A percentile compares a stretch with the other conserved stretches of the same genome.
Conservation (phyloP, 106 monocot genomes). For the Dendrobium officinale region DNA sequence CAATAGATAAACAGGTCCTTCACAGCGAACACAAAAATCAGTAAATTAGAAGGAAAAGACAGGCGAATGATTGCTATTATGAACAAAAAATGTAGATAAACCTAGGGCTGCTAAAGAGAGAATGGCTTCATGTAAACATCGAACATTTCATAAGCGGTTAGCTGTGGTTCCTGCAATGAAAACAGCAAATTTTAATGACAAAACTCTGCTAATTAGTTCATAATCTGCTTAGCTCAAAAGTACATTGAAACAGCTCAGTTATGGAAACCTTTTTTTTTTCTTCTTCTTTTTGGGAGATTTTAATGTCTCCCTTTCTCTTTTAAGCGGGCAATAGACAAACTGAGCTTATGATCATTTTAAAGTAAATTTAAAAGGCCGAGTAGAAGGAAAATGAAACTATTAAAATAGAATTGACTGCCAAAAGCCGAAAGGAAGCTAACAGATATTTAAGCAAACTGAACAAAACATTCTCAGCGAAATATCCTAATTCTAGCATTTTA, state of each 20-base stretch:
- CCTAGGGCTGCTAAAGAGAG: neutral
- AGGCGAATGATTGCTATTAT: neutral
- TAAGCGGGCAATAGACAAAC: too few species aligned
- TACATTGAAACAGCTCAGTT: neutral
- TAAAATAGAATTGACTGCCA: too few species aligned
- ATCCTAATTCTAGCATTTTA: too few species aligned
- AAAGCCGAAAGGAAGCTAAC: too few species aligned
- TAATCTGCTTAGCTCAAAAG: neutral
- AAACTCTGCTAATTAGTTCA: neutral
- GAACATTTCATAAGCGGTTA: slow-evolving; percentile 3
- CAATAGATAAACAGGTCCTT: too few species aligned
- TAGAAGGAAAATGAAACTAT: too few species aligned
- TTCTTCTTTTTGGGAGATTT: neutral
- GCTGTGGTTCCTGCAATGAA: slow-evolving; percentile 3
- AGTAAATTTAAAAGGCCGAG: too few species aligned
- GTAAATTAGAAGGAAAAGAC: too few species aligned
- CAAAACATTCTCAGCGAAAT: too few species aligned
- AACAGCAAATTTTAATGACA: neutral
- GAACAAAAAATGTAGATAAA: neutral
- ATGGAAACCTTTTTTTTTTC: neutral
- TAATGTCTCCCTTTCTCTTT: neutral
- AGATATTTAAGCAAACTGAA: too few species aligned
- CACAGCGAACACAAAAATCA: too few species aligned
- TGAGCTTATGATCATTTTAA: too few species aligned
- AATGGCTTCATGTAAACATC: slow-evolving; percentile 11